Evolutionary conservation across 108 stramenopile genomes (phyloP).

Genomic region (Cyclostephanos invisitatus): DNA sequence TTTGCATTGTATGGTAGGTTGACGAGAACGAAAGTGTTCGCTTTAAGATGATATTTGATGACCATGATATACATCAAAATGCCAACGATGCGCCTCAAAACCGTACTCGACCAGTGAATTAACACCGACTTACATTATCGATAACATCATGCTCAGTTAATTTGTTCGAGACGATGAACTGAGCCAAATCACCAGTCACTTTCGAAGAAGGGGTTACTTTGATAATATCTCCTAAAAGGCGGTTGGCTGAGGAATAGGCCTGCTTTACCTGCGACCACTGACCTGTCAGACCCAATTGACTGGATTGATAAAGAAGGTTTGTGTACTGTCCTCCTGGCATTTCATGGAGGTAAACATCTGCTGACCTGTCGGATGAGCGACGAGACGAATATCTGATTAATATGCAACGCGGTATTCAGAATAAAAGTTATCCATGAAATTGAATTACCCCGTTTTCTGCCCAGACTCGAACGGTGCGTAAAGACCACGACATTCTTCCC

Average conservation of each 20-base stretch:
- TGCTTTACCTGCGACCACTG: slow-evolving; percentile 91
- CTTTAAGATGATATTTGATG: neutral
- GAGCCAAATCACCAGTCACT: slow-evolving; percentile 96
- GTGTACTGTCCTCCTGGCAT: slow-evolving; percentile 96
- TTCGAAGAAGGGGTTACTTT: slow-evolving; percentile 97
- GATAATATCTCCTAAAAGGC: slow-evolving; percentile 94
- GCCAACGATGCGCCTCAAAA: neutral
- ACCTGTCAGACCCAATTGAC: slow-evolving; percentile 90
- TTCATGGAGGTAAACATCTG: slow-evolving; percentile 96
- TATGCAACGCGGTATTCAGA: neutral
- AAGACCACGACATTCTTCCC: slow-evolving; percentile 90
- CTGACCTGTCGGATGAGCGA: slow-evolving; percentile 14
- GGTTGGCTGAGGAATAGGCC: slow-evolving; percentile 92
- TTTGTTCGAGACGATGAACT: slow-evolving; percentile 94
- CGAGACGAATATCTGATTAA: neutral
- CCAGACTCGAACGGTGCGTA: slow-evolving; percentile 97
- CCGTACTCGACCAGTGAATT: neutral
- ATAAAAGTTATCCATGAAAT: neutral
- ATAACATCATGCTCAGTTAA: slow-evolving; percentile 89
- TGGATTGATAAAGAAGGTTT: slow-evolving; percentile 93
- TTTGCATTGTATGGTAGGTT: slow-evolving; percentile 17
- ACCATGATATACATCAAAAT: neutral
- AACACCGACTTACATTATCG: slow-evolving; percentile 21
- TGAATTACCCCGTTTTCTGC: slow-evolving; percentile 81
- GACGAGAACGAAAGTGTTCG: neutral